Conservation (phyloP, 331 rosid genomes). For the Rosa hybrid region DNA sequence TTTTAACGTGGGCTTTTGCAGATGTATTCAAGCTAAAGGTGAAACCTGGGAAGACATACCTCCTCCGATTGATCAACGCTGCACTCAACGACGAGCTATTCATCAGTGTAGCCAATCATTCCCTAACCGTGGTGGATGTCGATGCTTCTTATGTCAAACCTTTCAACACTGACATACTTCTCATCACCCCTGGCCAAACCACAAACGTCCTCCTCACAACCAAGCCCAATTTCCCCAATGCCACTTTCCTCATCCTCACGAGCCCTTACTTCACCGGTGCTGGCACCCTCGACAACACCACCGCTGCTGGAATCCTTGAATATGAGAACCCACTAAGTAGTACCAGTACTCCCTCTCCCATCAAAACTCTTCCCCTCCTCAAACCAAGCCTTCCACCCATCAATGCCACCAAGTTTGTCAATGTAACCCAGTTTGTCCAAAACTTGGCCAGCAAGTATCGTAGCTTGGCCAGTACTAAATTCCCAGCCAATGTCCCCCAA, state of each 20-base stretch:
- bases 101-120: constrained; percentile 73
- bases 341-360: background rate
- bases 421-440: constrained; percentile 60
- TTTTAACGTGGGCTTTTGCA: constrained; percentile 24
- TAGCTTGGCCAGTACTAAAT: constrained; percentile 52
- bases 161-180: constrained; percentile 43
- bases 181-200: constrained; percentile 81
- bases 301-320: constrained; percentile 61
- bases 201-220: constrained; percentile 65
- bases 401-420: constrained; percentile 63
- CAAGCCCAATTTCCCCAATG: constrained; percentile 51
- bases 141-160: constrained; percentile 79
- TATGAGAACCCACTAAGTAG: constrained; percentile 38
- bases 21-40: constrained; percentile 71
- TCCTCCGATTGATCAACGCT: constrained; percentile 75
- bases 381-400: constrained; percentile 61
- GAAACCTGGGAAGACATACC: constrained; percentile 68
- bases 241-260: constrained; percentile 63
- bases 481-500: constrained; percentile 66
- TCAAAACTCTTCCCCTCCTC: constrained; percentile 32
- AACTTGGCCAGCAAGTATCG: constrained; percentile 48
- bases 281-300: constrained; percentile 72
- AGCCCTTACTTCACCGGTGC: constrained; percentile 62
- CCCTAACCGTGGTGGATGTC: constrained; percentile 65
- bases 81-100: constrained; percentile 90